Evolutionary conservation across 805 yeast species (phyloP).

Genomic region (Ogataea parapolymorpha): DNA sequence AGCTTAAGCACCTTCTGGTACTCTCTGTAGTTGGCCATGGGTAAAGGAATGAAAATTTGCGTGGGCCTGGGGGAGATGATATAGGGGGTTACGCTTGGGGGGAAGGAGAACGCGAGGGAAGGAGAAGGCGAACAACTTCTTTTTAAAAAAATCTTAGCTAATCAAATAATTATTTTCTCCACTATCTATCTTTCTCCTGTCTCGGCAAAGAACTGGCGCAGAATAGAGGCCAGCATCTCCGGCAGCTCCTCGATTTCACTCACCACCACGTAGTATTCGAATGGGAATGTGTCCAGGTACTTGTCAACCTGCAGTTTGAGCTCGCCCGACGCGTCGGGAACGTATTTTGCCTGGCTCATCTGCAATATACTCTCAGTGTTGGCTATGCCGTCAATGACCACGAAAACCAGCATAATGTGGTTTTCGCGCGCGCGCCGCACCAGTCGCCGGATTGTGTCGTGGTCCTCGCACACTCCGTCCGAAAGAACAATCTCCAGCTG

Average conservation of each 20-base stretch:
- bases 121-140: constrained; percentile 3
- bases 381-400: constrained; percentile 84
- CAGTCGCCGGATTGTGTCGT: constrained; percentile 71
- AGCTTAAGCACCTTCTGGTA: constrained; percentile 32
- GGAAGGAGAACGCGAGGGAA: constrained; percentile 11
- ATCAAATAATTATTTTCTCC: neutral
- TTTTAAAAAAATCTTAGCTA: neutral
- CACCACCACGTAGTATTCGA: constrained; percentile 94
- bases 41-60: constrained; percentile 5
- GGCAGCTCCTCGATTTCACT: constrained; percentile 87
- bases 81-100: neutral
- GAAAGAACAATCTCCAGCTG: constrained; percentile 89
- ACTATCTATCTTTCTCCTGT: constrained; percentile 6
- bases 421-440: constrained; percentile 92
- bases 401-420: constrained; percentile 91
- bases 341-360: constrained; percentile 88
- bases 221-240: constrained; percentile 80
- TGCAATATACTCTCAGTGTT: constrained; percentile 85
- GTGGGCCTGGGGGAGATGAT: neutral
- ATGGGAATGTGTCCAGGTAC: constrained; percentile 92
- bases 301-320: constrained; percentile 73
- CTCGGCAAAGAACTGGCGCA: constrained; percentile 89
- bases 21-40: constrained; percentile 32
- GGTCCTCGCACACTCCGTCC: constrained; percentile 98
- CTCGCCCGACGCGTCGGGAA: constrained; percentile 65